Evolutionary conservation across 306 rosid species (phyloP).

Genomic region (Lotus japonicus): DNA sequence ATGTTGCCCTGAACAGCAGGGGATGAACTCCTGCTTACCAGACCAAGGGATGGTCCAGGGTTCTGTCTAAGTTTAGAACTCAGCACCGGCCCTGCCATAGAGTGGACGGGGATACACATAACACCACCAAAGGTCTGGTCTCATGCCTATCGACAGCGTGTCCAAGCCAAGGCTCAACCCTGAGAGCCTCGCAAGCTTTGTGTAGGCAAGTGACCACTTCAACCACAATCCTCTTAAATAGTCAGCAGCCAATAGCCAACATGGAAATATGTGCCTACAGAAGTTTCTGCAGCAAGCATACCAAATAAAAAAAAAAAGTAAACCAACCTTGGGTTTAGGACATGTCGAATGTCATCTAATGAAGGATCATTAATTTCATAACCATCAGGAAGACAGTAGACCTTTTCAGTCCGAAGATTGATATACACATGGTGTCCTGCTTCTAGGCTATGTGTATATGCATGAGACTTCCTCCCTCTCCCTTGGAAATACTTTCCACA

Average conservation of each 20-base stretch:
- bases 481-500: slow-evolving; percentile 98
- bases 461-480: slow-evolving; percentile 90
- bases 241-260: too few relatives aligned
- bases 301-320: slow-evolving; percentile 9
- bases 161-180: too few relatives aligned
- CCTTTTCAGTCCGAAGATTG: slow-evolving; percentile 90
- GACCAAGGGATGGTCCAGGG: too few relatives aligned
- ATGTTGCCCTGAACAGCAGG: background rate
- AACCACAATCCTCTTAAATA: too few relatives aligned
- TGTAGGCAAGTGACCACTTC: background rate
- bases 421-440: slow-evolving; percentile 95
- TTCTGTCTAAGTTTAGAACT: too few relatives aligned
- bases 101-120: background rate
- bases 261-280: background rate
- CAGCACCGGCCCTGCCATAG: background rate
- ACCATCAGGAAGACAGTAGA: slow-evolving; percentile 96
- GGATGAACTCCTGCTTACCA: background rate
- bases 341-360: slow-evolving; percentile 90
- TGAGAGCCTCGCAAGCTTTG: background rate
- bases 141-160: background rate
- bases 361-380: slow-evolving; percentile 96
- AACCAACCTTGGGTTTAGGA: slow-evolving; percentile 83
- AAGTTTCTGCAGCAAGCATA: background rate
- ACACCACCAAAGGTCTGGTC: background rate
- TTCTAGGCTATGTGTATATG: slow-evolving; percentile 95